Base-by-base conservation (phyloP, 176 grass and related monocot species). In the Aechmea fasciata region DNA sequence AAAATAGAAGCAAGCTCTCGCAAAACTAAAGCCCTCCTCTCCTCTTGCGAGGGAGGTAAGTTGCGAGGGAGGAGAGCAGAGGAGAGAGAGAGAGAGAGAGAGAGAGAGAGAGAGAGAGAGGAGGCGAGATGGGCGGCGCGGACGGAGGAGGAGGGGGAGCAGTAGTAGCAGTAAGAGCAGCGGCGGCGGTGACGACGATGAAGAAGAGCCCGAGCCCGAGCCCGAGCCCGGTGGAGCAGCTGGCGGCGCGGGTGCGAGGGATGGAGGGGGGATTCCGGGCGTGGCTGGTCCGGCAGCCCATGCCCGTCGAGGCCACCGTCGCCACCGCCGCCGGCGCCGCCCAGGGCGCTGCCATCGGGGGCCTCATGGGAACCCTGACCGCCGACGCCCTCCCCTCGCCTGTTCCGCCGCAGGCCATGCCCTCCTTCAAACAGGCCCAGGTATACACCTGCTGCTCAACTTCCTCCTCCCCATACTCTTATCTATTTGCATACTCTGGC, bases 261-360 rank as follows among this genome's bases (percentile, higher is more conserved):
- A 57, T 96, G 66, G 92, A 96, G 80, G 59, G 64, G 47, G 63
- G 81, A 11, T 65, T 91, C 69, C 85, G 92, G 23, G 52, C 78
- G 53, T 96, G 92, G 92, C 59, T 96, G 41, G 88, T 85, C 2
- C 74, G 67, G 69, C 92, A 96, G 67, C 85, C 92, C 33, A 80
- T 85, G 26, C 85, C 87, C 50, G 52, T 96, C 24, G 92, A 91
- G 83, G 92, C 85, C 26, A 81, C 76, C 62, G 81, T 91, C n/a
- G 65, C 73, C 67, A 91, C 92, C 13, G 88, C 78, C 3, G 76
- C 78, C 64, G 85, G 83, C 49, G 92, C 83, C 28, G 75, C 84
- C 75, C 92, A 96, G 78, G 92, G 92, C 48, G 85, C 48, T 28
- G 81, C 85, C 50, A 90, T 96, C 24, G 92, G 92, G 28, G 88